A percentile compares a stretch with the other conserved stretches of the same genome.
These are phyloP conservation scores for Chaetomiaceae sp. DNA, from an alignment of 2,329 filamentous ascomycete genomes.

Conservation along the genomic window DNA sequence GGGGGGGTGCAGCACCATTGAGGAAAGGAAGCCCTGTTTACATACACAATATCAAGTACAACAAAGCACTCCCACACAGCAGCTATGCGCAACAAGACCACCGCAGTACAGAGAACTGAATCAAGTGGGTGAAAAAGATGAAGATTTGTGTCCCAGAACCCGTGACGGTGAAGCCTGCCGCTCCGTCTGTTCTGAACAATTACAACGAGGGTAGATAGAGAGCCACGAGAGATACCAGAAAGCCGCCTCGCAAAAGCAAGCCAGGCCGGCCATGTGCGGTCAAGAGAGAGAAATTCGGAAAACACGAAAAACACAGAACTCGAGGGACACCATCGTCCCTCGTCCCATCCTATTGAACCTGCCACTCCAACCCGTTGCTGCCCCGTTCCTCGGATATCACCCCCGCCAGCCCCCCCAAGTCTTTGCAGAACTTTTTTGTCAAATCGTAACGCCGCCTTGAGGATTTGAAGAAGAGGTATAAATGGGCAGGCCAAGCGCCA, in stretches of 20 bases:
- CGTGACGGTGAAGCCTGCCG: constrained; percentile 8
- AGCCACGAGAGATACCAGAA: not conserved
- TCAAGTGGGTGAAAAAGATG: not conserved
- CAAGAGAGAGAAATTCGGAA: not conserved
- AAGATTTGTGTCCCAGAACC: constrained; percentile 6
- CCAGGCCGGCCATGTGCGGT: not conserved
- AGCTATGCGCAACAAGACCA: not conserved
- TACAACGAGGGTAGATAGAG: constrained; percentile 13
- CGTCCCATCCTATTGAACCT: not conserved
- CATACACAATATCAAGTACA: no score
- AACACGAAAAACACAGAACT: not conserved
- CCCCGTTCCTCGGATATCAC: not conserved
- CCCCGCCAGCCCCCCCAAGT: not conserved
- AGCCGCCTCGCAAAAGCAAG: not conserved
- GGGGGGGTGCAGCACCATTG: not conserved
- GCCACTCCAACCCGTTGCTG: not conserved
- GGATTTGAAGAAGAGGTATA: not conserved
- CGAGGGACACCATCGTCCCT: not conserved
- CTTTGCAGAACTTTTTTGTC: constrained; percentile 2
- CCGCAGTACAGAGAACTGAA: not conserved
- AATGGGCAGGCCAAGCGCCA: not conserved
- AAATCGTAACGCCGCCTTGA: constrained; percentile 4
- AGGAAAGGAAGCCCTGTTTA: no score
- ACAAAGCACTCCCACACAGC: no score
- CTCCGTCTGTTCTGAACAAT: constrained; percentile 9